Percentiles rank a stretch among this genome's conserved stretches.
Evolutionary conservation across 2,329 filamentous ascomycete species (phyloP).

Genomic region (Epichloe sp.): DNA sequence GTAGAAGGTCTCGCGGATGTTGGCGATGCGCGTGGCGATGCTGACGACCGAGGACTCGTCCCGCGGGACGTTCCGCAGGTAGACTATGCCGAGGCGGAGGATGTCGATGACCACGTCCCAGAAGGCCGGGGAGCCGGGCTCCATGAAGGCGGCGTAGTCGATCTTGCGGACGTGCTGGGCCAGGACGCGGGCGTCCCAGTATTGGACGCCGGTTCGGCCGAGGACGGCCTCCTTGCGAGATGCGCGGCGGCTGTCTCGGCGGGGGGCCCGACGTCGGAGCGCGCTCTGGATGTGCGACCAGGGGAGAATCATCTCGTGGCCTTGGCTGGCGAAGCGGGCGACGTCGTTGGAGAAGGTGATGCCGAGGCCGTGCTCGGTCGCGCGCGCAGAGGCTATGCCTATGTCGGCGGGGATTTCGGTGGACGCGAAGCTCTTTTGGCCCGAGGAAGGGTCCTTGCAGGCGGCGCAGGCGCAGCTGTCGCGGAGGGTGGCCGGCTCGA

Average conservation of each 20-base stretch:
- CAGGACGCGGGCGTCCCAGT: slow-evolving; percentile 29
- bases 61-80: slow-evolving; percentile 61
- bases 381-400: slow-evolving; percentile 16
- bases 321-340: slow-evolving; percentile 12
- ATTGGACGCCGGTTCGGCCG: slow-evolving; percentile 19
- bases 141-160: slow-evolving; percentile 60
- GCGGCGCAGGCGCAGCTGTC: slow-evolving; percentile 39
- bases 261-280: slow-evolving; percentile 7
- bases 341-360: slow-evolving; percentile 47
- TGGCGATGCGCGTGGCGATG: slow-evolving; percentile 62
- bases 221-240: slow-evolving; percentile 16
- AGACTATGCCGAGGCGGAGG: slow-evolving; percentile 56
- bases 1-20: slow-evolving; percentile 78
- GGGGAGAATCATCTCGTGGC: slow-evolving; percentile 20
- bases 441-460: slow-evolving; percentile 45
- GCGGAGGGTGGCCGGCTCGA: slow-evolving; percentile 27
- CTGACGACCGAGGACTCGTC: slow-evolving; percentile 50
- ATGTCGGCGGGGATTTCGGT: slow-evolving; percentile 25
- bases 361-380: slow-evolving; percentile 29
- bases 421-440: slow-evolving; percentile 41
- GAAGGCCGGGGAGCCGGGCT: slow-evolving; percentile 38
- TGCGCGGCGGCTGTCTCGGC: slow-evolving; percentile 3
- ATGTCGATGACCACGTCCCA: slow-evolving; percentile 50
- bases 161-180: slow-evolving; percentile 40
- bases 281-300: slow-evolving; percentile 24